These are phyloP conservation scores for Apodospora peruviana DNA, from an alignment of 495 filamentous ascomycete species.

Conservation along the genomic window DNA sequence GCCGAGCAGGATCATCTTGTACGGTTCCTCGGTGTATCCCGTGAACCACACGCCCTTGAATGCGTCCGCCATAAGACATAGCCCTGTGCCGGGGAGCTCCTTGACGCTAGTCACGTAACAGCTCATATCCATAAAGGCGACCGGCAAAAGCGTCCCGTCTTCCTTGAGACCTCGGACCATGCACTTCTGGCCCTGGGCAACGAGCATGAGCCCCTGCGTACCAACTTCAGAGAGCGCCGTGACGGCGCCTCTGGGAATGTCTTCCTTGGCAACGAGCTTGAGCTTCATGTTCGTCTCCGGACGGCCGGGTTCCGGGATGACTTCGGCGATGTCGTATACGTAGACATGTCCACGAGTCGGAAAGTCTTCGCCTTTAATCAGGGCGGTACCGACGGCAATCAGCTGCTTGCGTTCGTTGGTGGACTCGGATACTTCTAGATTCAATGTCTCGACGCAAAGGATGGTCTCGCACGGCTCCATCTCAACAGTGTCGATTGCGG, in stretches of 20 bases:
- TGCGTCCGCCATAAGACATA: conserved; percentile 81
- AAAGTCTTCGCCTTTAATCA: conserved; percentile 81
- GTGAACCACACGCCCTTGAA: conserved; percentile 93
- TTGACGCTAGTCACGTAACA: conserved; percentile 80
- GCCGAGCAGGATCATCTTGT: conserved; percentile 90
- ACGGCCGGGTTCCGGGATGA: conserved; percentile 79
- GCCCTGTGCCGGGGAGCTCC: conserved; percentile 72
- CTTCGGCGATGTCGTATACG: conserved; percentile 84
- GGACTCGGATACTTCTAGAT: conserved; percentile 82
- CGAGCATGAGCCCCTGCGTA: conserved; percentile 86
- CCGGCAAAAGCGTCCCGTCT: conserved; percentile 82
- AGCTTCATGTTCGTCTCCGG: conserved; percentile 80
- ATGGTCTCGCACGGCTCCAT: conserved; percentile 70
- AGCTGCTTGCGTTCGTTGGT: conserved; percentile 79
- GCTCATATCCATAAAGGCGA: conserved; percentile 97
- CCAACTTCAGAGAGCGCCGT: conserved; percentile 81
- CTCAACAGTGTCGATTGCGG: conserved; percentile 65
- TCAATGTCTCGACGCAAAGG: conserved; percentile 74
- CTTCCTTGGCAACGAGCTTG: conserved; percentile 81
- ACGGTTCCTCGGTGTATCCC: conserved; percentile 91
- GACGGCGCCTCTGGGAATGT: conserved; percentile 84
- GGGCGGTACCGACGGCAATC: conserved; percentile 77
- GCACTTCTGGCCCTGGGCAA: conserved; percentile 92
- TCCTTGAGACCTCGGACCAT: conserved; percentile 96
- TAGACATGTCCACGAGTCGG: conserved; percentile 79